A percentile compares a stretch with the other conserved stretches of the same genome.
Evolutionary conservation across 2,329 filamentous ascomycete genomes (phyloP).

Genomic region (Chaetomium olivaceum): DNA sequence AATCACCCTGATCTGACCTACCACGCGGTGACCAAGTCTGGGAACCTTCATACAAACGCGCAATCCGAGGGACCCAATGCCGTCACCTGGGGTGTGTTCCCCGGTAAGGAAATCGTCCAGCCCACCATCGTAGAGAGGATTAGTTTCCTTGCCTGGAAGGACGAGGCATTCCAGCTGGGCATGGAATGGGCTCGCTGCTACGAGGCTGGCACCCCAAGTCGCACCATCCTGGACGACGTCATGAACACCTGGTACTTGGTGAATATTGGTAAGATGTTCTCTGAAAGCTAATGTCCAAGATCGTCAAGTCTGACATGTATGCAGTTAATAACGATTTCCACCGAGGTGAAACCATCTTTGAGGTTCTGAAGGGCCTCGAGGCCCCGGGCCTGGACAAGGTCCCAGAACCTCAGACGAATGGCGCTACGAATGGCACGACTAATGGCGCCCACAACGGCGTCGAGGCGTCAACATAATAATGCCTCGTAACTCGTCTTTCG

Average conservation of each 20-base stretch:
- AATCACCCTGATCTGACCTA: conserved; percentile 82
- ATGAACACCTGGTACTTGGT: conserved; percentile 92
- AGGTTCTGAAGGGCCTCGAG: conserved; percentile 76
- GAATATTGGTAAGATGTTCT: conserved; percentile 74
- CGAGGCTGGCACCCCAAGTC: conserved; percentile 71
- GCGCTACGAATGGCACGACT: conserved; percentile 19
- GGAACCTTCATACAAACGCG: conserved; percentile 81
- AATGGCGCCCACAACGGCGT: conserved; percentile 24
- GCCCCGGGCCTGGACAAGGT: conserved; percentile 62
- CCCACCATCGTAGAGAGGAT: conserved; percentile 99
- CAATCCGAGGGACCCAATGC: conserved; percentile 87
- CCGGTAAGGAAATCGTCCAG: conserved; percentile 98
- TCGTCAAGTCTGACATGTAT: conserved; percentile 6
- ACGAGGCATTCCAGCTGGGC: conserved; percentile 92
- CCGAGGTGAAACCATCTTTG: conserved; percentile 75
- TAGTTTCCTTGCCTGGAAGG: conserved; percentile 97
- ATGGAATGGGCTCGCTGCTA: conserved; percentile 94
- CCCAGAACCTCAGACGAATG: conserved; percentile 33
- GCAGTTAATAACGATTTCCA: conserved; percentile 98
- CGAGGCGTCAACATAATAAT: conserved; percentile 30
- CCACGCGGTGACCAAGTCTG: conserved; percentile 85
- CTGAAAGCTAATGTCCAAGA: neutral
- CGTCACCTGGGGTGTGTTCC: conserved; percentile 99
- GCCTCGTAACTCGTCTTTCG: conserved; percentile 19
- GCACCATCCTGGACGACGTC: conserved; percentile 75